Conservation (phyloP, 345 rosid genomes). For the Diplotaxis tenuifolia region DNA sequence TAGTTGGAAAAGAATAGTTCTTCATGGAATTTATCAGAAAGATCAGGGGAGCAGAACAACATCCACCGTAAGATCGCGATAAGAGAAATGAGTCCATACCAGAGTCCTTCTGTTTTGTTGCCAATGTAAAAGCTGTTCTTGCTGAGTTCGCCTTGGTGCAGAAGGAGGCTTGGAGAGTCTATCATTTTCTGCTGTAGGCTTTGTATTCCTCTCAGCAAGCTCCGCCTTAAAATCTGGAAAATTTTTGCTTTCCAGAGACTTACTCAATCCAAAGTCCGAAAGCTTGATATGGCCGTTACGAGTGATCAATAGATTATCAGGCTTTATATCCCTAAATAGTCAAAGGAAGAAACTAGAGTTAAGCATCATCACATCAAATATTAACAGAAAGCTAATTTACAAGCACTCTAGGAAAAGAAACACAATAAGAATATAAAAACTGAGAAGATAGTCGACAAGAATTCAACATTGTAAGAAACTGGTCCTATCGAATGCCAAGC, state of each 20-base stretch:
- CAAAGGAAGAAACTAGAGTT: conserved; percentile 24
- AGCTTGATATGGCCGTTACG: conserved; percentile 63
- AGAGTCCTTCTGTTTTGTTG: conserved; percentile 66
- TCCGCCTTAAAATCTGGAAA: conserved; percentile 52
- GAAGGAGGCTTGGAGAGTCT: conserved; percentile 45
- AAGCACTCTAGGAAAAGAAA: neutral
- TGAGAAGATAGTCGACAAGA: conserved; percentile 1
- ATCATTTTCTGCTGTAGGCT: conserved; percentile 47
- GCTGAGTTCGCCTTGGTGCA: conserved; percentile 61
- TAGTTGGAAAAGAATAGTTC: neutral
- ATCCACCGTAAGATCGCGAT: conserved; percentile 1
- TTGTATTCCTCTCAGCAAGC: conserved; percentile 38
- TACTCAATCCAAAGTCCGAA: conserved; percentile 71
- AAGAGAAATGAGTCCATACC: conserved; percentile 40
- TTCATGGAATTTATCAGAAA: neutral
- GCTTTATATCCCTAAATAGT: conserved; percentile 64
- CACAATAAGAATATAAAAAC: neutral
- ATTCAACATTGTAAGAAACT: neutral
- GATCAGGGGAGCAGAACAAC: neutral
- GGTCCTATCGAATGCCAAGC: neutral
- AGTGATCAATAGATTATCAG: conserved; percentile 66
- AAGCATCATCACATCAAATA: conserved; percentile 1
- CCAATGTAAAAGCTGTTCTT: conserved; percentile 69
- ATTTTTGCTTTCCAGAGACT: conserved; percentile 59
- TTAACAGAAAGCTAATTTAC: conserved; percentile 6